Evolutionary conservation across 345 rosid species (phyloP).

Genomic region (Populus deltoides): DNA sequence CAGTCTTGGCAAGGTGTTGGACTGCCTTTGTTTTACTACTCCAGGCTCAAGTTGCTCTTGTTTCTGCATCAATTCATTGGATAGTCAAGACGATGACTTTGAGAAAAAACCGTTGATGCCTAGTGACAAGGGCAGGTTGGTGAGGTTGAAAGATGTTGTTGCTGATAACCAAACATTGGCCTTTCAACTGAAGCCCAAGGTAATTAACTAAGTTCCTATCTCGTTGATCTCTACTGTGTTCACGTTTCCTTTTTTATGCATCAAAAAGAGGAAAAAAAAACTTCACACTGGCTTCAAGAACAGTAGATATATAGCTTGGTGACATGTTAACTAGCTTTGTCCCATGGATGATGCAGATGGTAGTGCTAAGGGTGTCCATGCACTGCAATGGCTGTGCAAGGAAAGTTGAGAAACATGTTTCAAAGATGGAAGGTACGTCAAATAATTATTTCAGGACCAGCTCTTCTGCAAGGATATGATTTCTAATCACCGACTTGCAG

Average conservation of each 20-base stretch:
- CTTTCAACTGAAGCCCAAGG: slow-evolving; percentile 88
- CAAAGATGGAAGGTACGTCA: slow-evolving; percentile 69
- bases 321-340: neutral
- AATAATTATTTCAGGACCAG: neutral
- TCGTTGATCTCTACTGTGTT: too few species aligned
- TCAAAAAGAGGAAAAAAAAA: too few species aligned
- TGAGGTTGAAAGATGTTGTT: slow-evolving; percentile 66
- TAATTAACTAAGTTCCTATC: neutral
- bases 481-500: too few species aligned
- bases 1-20: slow-evolving; percentile 33
- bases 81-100: slow-evolving; percentile 12
- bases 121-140: slow-evolving; percentile 30
- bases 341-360: slow-evolving; percentile 45
- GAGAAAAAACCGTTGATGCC: slow-evolving; percentile 39
- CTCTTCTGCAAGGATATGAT: too few species aligned
- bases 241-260: too few species aligned
- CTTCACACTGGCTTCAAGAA: too few species aligned
- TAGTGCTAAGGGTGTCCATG: slow-evolving; percentile 82
- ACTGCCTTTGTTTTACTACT: slow-evolving; percentile 21
- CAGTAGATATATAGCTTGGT: neutral
- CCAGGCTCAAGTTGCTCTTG: slow-evolving; percentile 28
- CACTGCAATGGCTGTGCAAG: slow-evolving; percentile 92
- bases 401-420: slow-evolving; percentile 84
- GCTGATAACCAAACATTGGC: slow-evolving; percentile 65
- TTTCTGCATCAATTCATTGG: slow-evolving; percentile 21